These are phyloP conservation scores for Pyrenopolyporus hunteri DNA, from an alignment of 495 filamentous ascomycete genomes.

Conservation along the genomic window DNA sequence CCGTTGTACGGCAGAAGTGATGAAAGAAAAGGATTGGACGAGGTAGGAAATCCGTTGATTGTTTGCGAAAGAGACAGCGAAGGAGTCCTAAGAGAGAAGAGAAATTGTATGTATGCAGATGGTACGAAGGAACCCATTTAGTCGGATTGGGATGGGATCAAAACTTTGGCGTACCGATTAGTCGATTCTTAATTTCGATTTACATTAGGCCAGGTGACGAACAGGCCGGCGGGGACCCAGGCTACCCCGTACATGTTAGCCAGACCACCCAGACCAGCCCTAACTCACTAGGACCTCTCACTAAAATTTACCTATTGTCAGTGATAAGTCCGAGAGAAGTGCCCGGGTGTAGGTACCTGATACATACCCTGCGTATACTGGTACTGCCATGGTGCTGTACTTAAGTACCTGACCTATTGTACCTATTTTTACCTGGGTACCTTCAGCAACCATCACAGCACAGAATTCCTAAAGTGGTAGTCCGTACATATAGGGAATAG, in stretches of 20 bases:
- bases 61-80: too few species aligned
- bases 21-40: conserved; percentile 8
- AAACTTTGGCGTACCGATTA: not conserved
- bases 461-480: conserved; percentile 3
- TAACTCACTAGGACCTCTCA: too few species aligned
- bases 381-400: too few species aligned
- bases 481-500: too few species aligned
- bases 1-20: conserved; percentile 15
- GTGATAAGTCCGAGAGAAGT: too few species aligned
- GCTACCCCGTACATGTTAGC: not conserved
- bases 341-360: too few species aligned
- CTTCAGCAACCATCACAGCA: too few species aligned
- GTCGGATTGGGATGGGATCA: conserved; percentile 3
- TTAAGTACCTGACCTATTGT: too few species aligned
- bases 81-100: not conserved
- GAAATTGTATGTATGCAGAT: not conserved
- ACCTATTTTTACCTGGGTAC: too few species aligned
- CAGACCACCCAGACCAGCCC: not conserved
- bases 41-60: not conserved
- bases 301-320: too few species aligned
- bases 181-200: conserved; percentile 28
- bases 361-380: too few species aligned
- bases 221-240: conserved; percentile 6
- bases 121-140: not conserved
- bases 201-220: conserved; percentile 21